These are phyloP conservation scores for Sugiyamaella floridensis DNA, from an alignment of 805 yeast species.

Conservation along the genomic window DNA sequence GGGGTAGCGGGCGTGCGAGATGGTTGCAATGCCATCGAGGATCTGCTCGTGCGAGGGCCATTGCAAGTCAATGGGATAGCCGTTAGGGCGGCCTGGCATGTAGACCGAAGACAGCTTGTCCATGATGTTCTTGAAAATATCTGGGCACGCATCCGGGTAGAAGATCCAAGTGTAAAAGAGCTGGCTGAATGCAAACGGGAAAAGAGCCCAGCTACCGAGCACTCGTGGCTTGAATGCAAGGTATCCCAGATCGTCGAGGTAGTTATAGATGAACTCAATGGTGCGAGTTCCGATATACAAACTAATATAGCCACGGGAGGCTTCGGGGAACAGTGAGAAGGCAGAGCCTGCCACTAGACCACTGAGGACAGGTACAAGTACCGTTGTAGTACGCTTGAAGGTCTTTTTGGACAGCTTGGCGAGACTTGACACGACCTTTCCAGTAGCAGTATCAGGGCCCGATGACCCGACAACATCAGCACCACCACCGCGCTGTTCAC, in stretches of 20 bases:
- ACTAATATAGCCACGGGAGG: slow-evolving; percentile 25
- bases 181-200: slow-evolving; percentile 36
- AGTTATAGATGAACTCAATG: slow-evolving; percentile 31
- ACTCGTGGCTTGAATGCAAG: slow-evolving; percentile 30
- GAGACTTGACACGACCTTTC: neutral
- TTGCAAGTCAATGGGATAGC: slow-evolving; percentile 24
- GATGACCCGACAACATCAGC: neutral
- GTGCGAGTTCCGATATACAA: slow-evolving; percentile 30
- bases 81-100: slow-evolving; percentile 26
- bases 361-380: slow-evolving; percentile 16
- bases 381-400: slow-evolving; percentile 2
- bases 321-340: slow-evolving; percentile 24
- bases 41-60: slow-evolving; percentile 32
- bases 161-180: slow-evolving; percentile 31
- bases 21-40: slow-evolving; percentile 27
- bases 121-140: slow-evolving; percentile 27
- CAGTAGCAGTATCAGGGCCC: slow-evolving; percentile 6
- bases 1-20: slow-evolving; percentile 30
- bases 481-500: neutral
- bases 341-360: slow-evolving; percentile 26
- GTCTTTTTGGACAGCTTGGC: slow-evolving; percentile 3
- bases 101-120: slow-evolving; percentile 26
- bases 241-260: slow-evolving; percentile 29
- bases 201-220: slow-evolving; percentile 36
- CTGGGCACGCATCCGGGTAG: slow-evolving; percentile 32